A percentile compares a stretch with the other conserved stretches of the same genome.
phyloP scores from a whole-genome alignment of 345 rosid species.

The Cardamine occulta region DNA sequence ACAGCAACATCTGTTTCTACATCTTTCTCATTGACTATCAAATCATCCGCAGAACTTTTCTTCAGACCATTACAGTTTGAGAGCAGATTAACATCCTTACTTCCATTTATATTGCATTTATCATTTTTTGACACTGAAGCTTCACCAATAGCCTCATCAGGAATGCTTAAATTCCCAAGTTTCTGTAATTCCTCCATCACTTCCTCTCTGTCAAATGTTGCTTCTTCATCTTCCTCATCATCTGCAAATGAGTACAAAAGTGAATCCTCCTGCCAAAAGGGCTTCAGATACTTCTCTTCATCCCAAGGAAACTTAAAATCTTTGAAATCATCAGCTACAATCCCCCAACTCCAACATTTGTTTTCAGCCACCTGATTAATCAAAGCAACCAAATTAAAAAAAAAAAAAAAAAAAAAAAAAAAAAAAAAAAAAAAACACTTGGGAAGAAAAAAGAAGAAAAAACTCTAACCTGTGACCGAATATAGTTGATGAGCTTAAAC shows the following conservation, averaged over 20 bases:
- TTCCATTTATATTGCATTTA: constrained; percentile 38
- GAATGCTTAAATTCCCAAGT: constrained; percentile 50
- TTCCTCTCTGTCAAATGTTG: constrained; percentile 56
- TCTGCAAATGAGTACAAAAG: constrained; percentile 78
- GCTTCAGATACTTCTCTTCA: constrained; percentile 72
- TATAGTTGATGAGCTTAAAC: constrained; percentile 85
- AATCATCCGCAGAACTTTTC: constrained; percentile 41
- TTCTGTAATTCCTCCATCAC: constrained; percentile 53
- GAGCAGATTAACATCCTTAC: constrained; percentile 39
- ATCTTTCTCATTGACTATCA: constrained; percentile 39
- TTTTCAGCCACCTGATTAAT: constrained; percentile 70
- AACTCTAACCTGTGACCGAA: constrained; percentile 69
- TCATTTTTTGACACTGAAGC: constrained; percentile 32
- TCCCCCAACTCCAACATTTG: constrained; percentile 74
- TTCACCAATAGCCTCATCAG: constrained; percentile 44
- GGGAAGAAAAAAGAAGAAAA: neutral
- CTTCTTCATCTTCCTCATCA: constrained; percentile 75
- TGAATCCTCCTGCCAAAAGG: constrained; percentile 76
- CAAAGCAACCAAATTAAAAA: constrained; percentile 9
- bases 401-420: constrained; percentile 9
- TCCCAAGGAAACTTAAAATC: constrained; percentile 52
- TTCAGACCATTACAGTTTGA: constrained; percentile 43
- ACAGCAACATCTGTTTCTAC: constrained; percentile 14
- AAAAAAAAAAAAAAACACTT: neutral
- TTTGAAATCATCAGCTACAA: constrained; percentile 46